These are phyloP conservation scores for Sclerotinia nivalis DNA, from an alignment of 2,329 filamentous ascomycete species.

Conservation along the genomic window DNA sequence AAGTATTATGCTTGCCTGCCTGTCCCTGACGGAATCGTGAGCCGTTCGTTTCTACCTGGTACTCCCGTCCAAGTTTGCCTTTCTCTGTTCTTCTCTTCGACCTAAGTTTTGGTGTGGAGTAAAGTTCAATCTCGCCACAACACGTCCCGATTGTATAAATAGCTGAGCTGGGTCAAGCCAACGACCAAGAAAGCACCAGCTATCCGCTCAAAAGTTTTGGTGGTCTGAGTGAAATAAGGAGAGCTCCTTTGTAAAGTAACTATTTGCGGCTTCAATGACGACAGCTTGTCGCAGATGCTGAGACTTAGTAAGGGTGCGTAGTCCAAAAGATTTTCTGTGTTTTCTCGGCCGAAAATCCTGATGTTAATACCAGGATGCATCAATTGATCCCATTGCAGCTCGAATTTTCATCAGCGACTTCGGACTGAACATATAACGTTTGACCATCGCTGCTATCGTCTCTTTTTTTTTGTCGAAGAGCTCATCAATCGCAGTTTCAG, in stretches of 20 bases:
- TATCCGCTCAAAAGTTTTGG: no score
- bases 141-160: neutral
- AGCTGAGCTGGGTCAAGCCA: no score
- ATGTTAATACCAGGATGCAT: no score
- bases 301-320: constrained; percentile 6
- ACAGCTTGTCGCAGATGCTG: no score
- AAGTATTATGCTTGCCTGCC: neutral
- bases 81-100: neutral
- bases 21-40: neutral
- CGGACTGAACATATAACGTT: neutral
- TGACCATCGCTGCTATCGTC: neutral
- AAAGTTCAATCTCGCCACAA: neutral
- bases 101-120: neutral
- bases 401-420: neutral
- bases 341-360: neutral
- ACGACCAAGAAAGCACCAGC: neutral
- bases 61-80: neutral
- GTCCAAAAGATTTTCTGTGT: neutral
- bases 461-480: neutral
- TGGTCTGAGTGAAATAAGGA: no score
- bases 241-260: no score
- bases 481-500: neutral
- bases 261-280: no score
- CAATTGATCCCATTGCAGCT: neutral
- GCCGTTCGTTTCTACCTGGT: neutral